phyloP scores from a whole-genome alignment of 768 basidiomycete genomes.

The Crepidotus variabilis region DNA sequence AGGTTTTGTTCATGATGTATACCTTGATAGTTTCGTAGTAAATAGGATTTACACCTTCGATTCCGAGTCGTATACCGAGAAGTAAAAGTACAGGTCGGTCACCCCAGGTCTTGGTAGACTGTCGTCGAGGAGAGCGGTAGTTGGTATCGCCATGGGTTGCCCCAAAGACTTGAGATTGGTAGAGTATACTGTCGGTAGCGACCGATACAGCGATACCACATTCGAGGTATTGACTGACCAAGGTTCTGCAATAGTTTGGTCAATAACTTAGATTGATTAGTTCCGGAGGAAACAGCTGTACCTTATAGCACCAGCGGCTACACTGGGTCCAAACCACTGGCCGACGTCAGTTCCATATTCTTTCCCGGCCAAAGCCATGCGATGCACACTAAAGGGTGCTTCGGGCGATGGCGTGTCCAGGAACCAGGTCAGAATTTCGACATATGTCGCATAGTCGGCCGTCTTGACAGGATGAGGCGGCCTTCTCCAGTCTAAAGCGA shows the following conservation, averaged over 20 bases:
- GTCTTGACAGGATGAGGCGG: constrained; percentile 60
- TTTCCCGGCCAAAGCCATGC: constrained; percentile 94
- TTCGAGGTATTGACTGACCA: constrained; percentile 76
- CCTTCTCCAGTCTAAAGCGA: constrained; percentile 74
- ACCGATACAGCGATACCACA: constrained; percentile 79
- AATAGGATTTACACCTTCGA: constrained; percentile 93
- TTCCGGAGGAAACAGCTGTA: constrained; percentile 36
- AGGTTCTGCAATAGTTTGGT: constrained; percentile 42
- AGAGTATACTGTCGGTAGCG: constrained; percentile 79
- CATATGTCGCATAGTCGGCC: constrained; percentile 78
- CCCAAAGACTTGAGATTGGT: constrained; percentile 80
- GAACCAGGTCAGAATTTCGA: constrained; percentile 93
- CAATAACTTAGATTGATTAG: neutral
- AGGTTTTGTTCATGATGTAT: neutral
- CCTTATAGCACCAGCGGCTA: constrained; percentile 96
- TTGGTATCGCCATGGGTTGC: constrained; percentile 52
- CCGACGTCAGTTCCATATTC: constrained; percentile 94
- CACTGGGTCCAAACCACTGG: constrained; percentile 97
- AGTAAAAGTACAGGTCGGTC: constrained; percentile 81
- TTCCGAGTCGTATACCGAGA: constrained; percentile 80
- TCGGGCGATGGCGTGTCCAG: constrained; percentile 81
- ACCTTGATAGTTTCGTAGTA: constrained; percentile 79
- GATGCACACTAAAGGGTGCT: constrained; percentile 91
- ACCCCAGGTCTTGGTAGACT: constrained; percentile 57
- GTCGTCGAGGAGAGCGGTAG: constrained; percentile 25